These are phyloP conservation scores for Endoconidiophora polonica DNA, from an alignment of 2,329 filamentous ascomycete species.

Conservation along the genomic window DNA sequence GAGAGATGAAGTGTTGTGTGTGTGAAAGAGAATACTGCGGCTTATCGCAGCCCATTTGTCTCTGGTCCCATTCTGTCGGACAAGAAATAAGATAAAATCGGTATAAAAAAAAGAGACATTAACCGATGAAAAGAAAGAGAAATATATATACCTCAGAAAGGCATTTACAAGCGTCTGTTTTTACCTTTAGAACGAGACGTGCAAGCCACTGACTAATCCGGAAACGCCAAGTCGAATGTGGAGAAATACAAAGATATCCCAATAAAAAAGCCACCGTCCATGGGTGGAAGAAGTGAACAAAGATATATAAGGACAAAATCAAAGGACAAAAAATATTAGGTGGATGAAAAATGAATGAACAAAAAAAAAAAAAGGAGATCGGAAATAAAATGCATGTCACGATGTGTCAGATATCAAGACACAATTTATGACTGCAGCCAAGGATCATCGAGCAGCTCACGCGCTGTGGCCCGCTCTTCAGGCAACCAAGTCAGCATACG, in stretches of 20 bases:
- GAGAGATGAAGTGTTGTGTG: background rate
- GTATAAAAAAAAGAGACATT: background rate
- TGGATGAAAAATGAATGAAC: no score
- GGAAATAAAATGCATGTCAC: background rate
- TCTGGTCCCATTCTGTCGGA: no score
- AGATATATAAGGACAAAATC: background rate
- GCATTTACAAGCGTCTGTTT: background rate
- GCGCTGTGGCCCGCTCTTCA: conserved; percentile 18
- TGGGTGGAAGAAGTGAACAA: background rate
- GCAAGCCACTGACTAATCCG: no score
- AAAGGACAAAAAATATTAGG: background rate
- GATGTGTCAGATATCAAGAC: background rate
- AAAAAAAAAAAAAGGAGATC: background rate
- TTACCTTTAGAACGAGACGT: background rate
- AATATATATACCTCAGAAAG: background rate
- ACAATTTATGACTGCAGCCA: conserved; percentile 15
- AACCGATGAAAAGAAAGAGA: background rate
- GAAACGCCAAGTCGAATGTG: background rate
- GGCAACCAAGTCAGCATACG: conserved; percentile 20
- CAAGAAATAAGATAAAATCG: background rate
- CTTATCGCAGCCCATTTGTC: no score
- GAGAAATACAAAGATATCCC: background rate
- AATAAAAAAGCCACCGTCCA: background rate
- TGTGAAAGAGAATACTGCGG: background rate
- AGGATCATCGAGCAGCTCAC: conserved; percentile 19